phyloP scores from a whole-genome alignment of 1,284 basidiomycete species.

The Chiua sp. region DNA sequence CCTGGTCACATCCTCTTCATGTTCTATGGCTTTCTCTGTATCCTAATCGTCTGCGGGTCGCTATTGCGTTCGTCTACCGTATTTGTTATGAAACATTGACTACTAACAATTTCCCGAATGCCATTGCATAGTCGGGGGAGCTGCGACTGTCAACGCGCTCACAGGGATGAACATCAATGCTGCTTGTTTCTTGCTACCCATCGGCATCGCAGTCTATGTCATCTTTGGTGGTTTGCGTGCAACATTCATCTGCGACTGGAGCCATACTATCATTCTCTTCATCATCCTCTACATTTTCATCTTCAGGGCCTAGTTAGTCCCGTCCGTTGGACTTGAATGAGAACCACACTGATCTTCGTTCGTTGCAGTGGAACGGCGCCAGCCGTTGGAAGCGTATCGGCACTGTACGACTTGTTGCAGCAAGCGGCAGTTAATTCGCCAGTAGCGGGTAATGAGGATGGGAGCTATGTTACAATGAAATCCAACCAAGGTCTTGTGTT shows the following conservation, averaged over 20 bases:
- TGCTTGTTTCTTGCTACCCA: constrained; percentile 62
- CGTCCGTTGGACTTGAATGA: background rate
- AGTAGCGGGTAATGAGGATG: constrained; percentile 55
- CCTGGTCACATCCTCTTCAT: constrained; percentile 65
- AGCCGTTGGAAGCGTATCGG: constrained; percentile 46
- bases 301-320: constrained; percentile 49
- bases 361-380: constrained; percentile 45
- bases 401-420: constrained; percentile 52
- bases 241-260: constrained; percentile 60
- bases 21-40: constrained; percentile 68
- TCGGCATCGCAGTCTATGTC: constrained; percentile 51
- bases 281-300: constrained; percentile 55
- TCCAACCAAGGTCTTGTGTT: constrained; percentile 61
- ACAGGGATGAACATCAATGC: constrained; percentile 72
- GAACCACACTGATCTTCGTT: constrained; percentile 3
- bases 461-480: constrained; percentile 65
- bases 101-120: background rate
- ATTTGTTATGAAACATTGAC: background rate
- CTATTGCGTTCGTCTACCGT: constrained; percentile 47
- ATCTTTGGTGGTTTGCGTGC: constrained; percentile 58
- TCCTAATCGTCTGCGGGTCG: constrained; percentile 61
- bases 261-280: constrained; percentile 57
- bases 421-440: constrained; percentile 48
- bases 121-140: constrained; percentile 52
- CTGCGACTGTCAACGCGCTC: constrained; percentile 66